Base-by-base conservation (phyloP, 192 early-diverging fungal species). In the Backusella morwellensis region DNA sequence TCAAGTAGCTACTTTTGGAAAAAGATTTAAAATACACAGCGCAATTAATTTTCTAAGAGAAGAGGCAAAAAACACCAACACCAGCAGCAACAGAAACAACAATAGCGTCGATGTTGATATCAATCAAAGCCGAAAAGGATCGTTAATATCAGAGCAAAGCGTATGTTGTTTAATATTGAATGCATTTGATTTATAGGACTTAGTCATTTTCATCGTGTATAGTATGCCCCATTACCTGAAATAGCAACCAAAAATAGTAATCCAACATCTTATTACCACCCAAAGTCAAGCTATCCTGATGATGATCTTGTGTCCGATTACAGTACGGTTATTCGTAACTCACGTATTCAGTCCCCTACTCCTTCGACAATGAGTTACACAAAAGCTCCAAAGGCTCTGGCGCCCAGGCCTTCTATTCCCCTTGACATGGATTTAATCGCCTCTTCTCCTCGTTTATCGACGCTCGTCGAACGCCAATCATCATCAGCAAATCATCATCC, bases 1-100 rank as follows among this genome's bases (percentile, higher is more conserved):
- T 34, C 86, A 92, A 35, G 85, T 93, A 42, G 85, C 63, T 42
- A 85, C 88, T 3, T 88, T 92, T 70, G 88, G 88, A 35, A 90
- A 90, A 75, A 86, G 92, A 0, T 86, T 91, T 75, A 87, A 91
- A 40, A 84, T 93, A 56, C 87, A 91, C 78, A 90, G 85, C 44
- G 81, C 85, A 59, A 93, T 93, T 40, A 81, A 82, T 15, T 81
- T 81, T 12, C 77, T 93, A 1, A 23, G 73, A 14, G 68, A 75
- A 75, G 73, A 75, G 47, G 7, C n/a, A 41, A 44, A 72, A n/a
- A 71, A 47, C 11, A 38, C 7, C 54, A 56, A 47, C 11, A 38
- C 7, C 54, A 56, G 7, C 6, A 54, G 52, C n/a, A 56, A 21
- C 21, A 21, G 35, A 0, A 19, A 54, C 6, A 56, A 3, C 19